Evolutionary conservation across 257 asterid species (phyloP).

Genomic region (Solanum stenotomum): DNA sequence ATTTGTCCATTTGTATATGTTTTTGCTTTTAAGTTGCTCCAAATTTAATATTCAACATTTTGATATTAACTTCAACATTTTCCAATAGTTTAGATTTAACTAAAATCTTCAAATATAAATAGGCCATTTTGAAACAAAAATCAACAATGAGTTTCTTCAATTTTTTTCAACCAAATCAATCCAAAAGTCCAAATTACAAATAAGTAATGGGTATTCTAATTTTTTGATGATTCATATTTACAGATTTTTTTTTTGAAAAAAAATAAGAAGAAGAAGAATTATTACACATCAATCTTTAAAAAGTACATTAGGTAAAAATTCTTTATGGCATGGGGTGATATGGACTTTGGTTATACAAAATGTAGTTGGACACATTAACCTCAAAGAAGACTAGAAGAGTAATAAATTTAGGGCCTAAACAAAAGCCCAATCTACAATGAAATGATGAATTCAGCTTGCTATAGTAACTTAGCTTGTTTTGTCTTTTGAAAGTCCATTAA

Average conservation of each 20-base stretch:
- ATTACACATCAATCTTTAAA: neutral
- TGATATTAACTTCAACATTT: neutral
- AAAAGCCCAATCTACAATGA: neutral
- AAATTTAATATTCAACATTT: neutral
- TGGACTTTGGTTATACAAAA: neutral
- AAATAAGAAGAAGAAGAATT: too few species aligned
- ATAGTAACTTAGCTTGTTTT: neutral
- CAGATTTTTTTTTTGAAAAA: too few species aligned
- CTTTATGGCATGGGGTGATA: neutral
- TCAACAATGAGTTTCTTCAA: neutral
- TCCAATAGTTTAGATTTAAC: neutral
- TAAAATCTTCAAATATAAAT: neutral
- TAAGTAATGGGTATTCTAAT: neutral
- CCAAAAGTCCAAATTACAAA: neutral
- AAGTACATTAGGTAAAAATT: neutral
- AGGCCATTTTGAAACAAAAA: neutral
- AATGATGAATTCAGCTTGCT: neutral
- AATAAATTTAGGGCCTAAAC: neutral
- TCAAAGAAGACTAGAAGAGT: neutral
- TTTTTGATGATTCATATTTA: neutral
- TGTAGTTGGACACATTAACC: neutral
- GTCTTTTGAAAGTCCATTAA: too few species aligned
- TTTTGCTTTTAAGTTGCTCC: neutral
- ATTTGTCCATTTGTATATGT: neutral
- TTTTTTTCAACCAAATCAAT: neutral